Conservation (phyloP, 768 basidiomycete species). For the Suillus discolor region DNA sequence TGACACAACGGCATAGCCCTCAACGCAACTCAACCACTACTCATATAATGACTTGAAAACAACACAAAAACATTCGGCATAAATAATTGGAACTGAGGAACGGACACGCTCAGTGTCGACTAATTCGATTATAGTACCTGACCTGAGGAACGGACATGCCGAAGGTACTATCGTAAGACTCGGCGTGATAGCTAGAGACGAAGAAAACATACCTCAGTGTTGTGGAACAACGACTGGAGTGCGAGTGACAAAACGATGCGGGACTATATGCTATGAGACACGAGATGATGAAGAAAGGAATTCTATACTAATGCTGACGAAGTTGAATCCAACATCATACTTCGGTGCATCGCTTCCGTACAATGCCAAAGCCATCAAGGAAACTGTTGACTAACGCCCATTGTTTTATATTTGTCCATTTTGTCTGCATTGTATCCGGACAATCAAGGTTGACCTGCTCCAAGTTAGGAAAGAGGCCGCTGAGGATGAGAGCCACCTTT, state of each 20-base stretch:
- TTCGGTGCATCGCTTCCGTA: not conserved
- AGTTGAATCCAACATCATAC: not conserved
- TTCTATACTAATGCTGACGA: too few species aligned
- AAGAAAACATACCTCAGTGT: too few species aligned
- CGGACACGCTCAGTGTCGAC: too few species aligned
- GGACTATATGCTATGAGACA: too few species aligned
- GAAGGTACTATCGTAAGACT: too few species aligned
- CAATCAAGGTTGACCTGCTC: constrained; percentile 22
- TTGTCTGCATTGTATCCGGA: constrained; percentile 19
- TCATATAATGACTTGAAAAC: not conserved
- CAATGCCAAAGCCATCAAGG: not conserved
- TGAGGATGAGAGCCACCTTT: constrained; percentile 15
- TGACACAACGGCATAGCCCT: not conserved
- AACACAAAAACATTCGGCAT: not conserved
- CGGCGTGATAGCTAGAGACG: too few species aligned
- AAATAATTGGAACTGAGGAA: not conserved
- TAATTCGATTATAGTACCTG: too few species aligned
- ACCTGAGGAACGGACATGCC: too few species aligned
- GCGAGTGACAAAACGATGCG: too few species aligned
- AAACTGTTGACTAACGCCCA: not conserved
- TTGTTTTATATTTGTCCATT: not conserved
- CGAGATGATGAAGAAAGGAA: too few species aligned
- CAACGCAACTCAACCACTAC: too few species aligned
- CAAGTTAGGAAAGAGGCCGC: constrained; percentile 22
- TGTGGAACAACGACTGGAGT: too few species aligned